phyloP scores from a whole-genome alignment of 2,329 filamentous ascomycete species.

The Daldinia sp. region DNA sequence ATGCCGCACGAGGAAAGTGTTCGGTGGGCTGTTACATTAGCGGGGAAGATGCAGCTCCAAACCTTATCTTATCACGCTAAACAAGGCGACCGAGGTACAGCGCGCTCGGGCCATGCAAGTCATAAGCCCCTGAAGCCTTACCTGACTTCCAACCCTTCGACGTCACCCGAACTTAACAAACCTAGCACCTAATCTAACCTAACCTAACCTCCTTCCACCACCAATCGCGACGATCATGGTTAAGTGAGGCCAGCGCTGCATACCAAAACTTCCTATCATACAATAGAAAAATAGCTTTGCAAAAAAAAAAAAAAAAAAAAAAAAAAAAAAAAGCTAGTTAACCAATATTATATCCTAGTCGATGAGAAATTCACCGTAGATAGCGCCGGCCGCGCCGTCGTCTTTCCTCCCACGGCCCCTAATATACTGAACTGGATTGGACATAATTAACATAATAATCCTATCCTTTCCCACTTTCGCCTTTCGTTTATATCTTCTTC shows the following conservation, averaged over 20 bases:
- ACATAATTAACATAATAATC: neutral
- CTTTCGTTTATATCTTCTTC: neutral
- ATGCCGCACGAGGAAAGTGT: conserved; percentile 5
- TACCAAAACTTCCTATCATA: neutral
- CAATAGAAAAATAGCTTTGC: too few relatives aligned
- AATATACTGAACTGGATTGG: neutral
- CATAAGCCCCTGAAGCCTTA: conserved; percentile 23
- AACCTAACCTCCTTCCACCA: neutral
- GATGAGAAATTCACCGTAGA: conserved; percentile 4
- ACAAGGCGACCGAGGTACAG: neutral
- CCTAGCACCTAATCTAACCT: neutral
- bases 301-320: neutral
- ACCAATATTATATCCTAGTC: neutral
- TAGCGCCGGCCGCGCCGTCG: conserved; percentile 13
- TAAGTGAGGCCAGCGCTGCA: neutral
- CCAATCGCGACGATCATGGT: conserved; percentile 2
- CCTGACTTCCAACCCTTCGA: conserved; percentile 21
- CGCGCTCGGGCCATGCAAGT: conserved; percentile 36
- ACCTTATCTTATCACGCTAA: conserved; percentile 23
- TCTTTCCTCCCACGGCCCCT: neutral
- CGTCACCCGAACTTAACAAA: conserved; percentile 22
- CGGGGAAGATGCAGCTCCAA: conserved; percentile 3
- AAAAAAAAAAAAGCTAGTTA: neutral
- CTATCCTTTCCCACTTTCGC: neutral
- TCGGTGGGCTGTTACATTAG: conserved; percentile 3